A percentile compares a stretch with the other conserved stretches of the same genome.
phyloP scores from a whole-genome alignment of 2,329 filamentous ascomycete species.

The Zymoseptoria tritici region DNA sequence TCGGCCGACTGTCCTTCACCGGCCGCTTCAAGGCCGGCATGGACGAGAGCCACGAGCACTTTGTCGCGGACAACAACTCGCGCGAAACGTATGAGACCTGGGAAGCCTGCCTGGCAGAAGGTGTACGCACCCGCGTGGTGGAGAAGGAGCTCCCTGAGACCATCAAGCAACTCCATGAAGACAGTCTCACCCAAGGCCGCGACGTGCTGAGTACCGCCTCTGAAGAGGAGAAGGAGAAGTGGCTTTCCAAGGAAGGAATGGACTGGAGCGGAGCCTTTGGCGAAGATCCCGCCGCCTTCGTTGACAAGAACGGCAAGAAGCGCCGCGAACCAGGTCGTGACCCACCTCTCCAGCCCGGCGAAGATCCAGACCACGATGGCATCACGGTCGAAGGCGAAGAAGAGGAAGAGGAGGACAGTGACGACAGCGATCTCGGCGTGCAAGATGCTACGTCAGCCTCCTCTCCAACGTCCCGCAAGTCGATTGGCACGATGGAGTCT shows the following conservation, averaged over 20 bases:
- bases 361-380: constrained; percentile 41
- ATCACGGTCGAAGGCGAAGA: constrained; percentile 38
- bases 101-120: constrained; percentile 86
- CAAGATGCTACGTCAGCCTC: constrained; percentile 43
- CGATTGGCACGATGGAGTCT: constrained; percentile 24
- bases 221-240: constrained; percentile 65
- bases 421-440: constrained; percentile 47
- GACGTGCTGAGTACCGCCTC: constrained; percentile 69
- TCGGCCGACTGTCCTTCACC: constrained; percentile 74
- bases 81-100: constrained; percentile 91
- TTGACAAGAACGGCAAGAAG: constrained; percentile 47
- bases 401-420: constrained; percentile 33
- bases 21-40: constrained; percentile 84
- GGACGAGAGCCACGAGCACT: constrained; percentile 74
- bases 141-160: constrained; percentile 63
- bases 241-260: constrained; percentile 70
- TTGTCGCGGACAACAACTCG: constrained; percentile 78
- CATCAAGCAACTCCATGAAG: constrained; percentile 70
- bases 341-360: constrained; percentile 38
- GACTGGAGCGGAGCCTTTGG: constrained; percentile 88
- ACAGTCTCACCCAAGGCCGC: constrained; percentile 69
- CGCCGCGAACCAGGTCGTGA: constrained; percentile 50
- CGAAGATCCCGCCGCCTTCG: constrained; percentile 58
- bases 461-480: constrained; percentile 14
- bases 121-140: constrained; percentile 67